A percentile compares a stretch with the other conserved stretches of the same genome.
Evolutionary conservation across 2,329 filamentous ascomycete species (phyloP).

Genomic region (Ilyonectria mors-panacis): DNA sequence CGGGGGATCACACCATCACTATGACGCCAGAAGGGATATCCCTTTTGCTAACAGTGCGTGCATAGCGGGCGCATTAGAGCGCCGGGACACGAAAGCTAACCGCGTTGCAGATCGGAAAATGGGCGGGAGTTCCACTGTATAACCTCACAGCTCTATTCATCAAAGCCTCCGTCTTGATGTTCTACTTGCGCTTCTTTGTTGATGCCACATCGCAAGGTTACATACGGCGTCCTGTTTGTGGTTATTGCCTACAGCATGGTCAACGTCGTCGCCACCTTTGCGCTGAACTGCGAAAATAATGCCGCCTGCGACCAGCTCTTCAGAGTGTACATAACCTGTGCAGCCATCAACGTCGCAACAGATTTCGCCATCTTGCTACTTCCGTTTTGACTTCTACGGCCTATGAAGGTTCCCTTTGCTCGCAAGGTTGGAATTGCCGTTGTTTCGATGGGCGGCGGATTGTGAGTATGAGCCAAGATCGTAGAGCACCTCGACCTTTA

Average conservation of each 20-base stretch:
- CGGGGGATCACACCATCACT: constrained; percentile 11
- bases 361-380: constrained; percentile 21
- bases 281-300: background rate
- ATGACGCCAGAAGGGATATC: background rate
- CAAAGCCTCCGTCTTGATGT: constrained; percentile 40
- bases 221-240: constrained; percentile 6
- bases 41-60: constrained; percentile 1
- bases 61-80: background rate
- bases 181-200: constrained; percentile 40
- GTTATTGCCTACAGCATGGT: constrained; percentile 14
- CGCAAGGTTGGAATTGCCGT: constrained; percentile 26
- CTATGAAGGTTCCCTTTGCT: constrained; percentile 15
- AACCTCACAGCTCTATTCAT: constrained; percentile 40
- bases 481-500: background rate
- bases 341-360: constrained; percentile 10
- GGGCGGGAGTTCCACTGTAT: constrained; percentile 23
- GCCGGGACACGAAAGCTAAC: background rate
- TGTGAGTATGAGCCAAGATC: constrained; percentile 1
- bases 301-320: background rate
- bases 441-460: constrained; percentile 29
- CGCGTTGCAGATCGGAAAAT: constrained; percentile 9
- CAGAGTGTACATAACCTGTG: constrained; percentile 2
- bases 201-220: constrained; percentile 5
- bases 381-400: constrained; percentile 25
- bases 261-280: background rate